phyloP scores from a whole-genome alignment of 495 filamentous ascomycete species.

The Penicillium mononematosum region DNA sequence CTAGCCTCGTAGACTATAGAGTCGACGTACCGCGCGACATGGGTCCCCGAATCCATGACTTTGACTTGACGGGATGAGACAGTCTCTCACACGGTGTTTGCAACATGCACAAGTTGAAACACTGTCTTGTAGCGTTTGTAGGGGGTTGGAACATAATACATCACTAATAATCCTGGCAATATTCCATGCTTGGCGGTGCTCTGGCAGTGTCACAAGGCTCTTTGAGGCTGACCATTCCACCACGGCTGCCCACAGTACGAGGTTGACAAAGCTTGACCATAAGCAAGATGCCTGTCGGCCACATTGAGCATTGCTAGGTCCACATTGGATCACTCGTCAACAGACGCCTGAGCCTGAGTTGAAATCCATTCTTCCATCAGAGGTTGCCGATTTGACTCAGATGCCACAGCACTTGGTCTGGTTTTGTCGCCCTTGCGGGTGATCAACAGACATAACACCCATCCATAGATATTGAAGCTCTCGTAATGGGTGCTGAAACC shows the following conservation, averaged over 20 bases:
- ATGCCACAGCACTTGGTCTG: constrained; percentile 28
- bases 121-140: constrained; percentile 5
- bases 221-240: constrained; percentile 18
- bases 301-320: constrained; percentile 1
- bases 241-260: constrained; percentile 12
- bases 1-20: not conserved
- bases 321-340: constrained; percentile 37
- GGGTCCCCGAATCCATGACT: not conserved
- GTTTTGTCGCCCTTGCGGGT: constrained; percentile 60
- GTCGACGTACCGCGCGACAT: constrained; percentile 2
- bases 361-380: constrained; percentile 95
- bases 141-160: constrained; percentile 11
- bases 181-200: not conserved
- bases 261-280: constrained; percentile 15
- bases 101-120: not conserved
- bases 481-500: constrained; percentile 83
- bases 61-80: not conserved
- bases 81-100: not conserved
- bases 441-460: constrained; percentile 86
- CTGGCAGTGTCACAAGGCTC: constrained; percentile 13
- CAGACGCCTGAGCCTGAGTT: constrained; percentile 55
- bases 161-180: constrained; percentile 14
- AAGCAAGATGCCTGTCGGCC: constrained; percentile 10
- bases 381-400: constrained; percentile 57
- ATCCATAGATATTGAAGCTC: constrained; percentile 91